A percentile compares a stretch with the other conserved stretches of the same genome.
Conservation (phyloP, 192 early-diverging fungal species). For the Thamnidium elegans region DNA sequence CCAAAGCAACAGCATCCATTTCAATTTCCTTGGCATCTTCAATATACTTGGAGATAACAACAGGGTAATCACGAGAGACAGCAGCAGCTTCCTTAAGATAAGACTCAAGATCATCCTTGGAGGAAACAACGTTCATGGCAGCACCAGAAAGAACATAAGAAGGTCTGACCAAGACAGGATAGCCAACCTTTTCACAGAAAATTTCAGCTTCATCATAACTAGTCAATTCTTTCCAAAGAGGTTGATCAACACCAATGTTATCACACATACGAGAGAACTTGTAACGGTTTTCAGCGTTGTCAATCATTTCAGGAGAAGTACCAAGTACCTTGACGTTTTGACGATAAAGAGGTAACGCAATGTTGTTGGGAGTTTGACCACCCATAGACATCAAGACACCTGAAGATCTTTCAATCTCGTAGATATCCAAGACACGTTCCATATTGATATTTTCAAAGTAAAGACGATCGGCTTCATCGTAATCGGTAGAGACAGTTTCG, state of each 20-base stretch:
- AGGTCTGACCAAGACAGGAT: slow-evolving; percentile 94
- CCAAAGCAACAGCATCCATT: slow-evolving; percentile 93
- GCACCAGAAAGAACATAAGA: slow-evolving; percentile 98
- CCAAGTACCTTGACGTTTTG: slow-evolving; percentile 93
- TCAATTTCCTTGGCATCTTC: slow-evolving; percentile 98
- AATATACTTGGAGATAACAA: slow-evolving; percentile 98
- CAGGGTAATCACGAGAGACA: slow-evolving; percentile 91
- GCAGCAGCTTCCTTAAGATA: slow-evolving; percentile 91
- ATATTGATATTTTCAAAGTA: slow-evolving; percentile 96
- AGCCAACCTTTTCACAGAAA: slow-evolving; percentile 89
- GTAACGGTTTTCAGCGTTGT: slow-evolving; percentile 95
- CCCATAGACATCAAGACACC: slow-evolving; percentile 97
- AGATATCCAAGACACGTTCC: slow-evolving; percentile 95
- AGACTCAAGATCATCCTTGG: slow-evolving; percentile 75
- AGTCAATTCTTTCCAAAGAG: slow-evolving; percentile 94
- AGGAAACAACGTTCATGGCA: slow-evolving; percentile 95
- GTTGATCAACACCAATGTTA: slow-evolving; percentile 96
- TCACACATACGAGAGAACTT: slow-evolving; percentile 98
- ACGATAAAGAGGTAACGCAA: slow-evolving; percentile 86
- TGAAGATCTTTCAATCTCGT: slow-evolving; percentile 81
- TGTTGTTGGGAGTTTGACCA: slow-evolving; percentile 97
- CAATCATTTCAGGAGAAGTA: slow-evolving; percentile 95
- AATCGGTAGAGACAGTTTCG: slow-evolving; percentile 98
- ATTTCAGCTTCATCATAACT: slow-evolving; percentile 79
- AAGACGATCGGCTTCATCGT: slow-evolving; percentile 94